Evolutionary conservation across 106 monocot genomes (phyloP), one percentile per base, ranked within the genome.

Genomic region (Acorus calamus): DNA sequence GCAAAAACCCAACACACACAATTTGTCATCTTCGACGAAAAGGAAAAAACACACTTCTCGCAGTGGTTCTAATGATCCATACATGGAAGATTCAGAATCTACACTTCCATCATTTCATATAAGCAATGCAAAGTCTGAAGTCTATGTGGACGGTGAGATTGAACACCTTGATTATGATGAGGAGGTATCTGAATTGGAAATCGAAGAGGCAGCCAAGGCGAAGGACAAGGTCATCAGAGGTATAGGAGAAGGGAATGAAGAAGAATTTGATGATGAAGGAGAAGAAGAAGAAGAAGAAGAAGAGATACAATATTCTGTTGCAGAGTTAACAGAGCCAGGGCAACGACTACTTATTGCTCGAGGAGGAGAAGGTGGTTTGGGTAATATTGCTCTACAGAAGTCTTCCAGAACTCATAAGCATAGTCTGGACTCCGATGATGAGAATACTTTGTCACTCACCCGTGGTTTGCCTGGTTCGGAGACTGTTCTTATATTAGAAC

Each of bases 331-430:
- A 9, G 64, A 74, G 61, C 71, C 87, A 14, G 82, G 90, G 42
- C 90, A 91, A 62, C 53, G 74, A 46, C 8, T 96, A 59, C 8
- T 91, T 43, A 58, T 96, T 63, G 96, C 96, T 49, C 62, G 62
- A 52, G 96, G 96, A 72, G 90, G 90, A 10, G 82, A 87, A 5
- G 96, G 96, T 46, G 96, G 96, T 66, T 68, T 91, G 46, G 96
- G 96, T 44, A 96, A 80, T 74, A 76, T 72, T 56, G 70, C 65
- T 53, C 12, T 70, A 3, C 56, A 63, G 9, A 87, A 78, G 59
- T 67, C 60, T 57, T 55, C 28, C 42, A 78, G 66, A 47, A 7
- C 45, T 56, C 63, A 64, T 8, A 83, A 61, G 61, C 54, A 7
- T 54, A 47, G 14, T 5, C 73, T 63, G 4, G 9, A 54, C 28